Base-by-base conservation (phyloP, 768 basidiomycete genomes). In the Psilocybe cyanescens region DNA sequence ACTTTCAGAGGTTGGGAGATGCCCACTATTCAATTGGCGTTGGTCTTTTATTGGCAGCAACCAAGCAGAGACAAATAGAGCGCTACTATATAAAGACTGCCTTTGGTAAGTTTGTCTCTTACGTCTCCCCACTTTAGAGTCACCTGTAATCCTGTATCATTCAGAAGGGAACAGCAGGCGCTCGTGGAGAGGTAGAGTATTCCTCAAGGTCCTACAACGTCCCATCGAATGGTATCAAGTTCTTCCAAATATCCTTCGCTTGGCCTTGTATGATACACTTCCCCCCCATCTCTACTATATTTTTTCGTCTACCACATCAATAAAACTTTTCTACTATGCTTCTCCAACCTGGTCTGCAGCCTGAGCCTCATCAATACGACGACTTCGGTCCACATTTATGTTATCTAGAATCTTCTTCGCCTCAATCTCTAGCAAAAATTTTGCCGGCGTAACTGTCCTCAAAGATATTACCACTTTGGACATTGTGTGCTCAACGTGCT, bases 351-450 rank as follows among this genome's bases (percentile, higher is more conserved):
- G 48, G 4, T 41, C 8, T 52, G 28, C 47, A 2, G 19, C 24
- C 24, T 39, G 67, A 14, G 80, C 81, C 59, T 79, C 79, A 5
- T 61, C 74, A n/a, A 81, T 78, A 54, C 85, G 75, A 33, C 74
- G 75, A 51, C 78, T 81, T 63, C 90, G 80, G 68, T 93, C 89
- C 57, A 70, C 71, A 17, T 84, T 90, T 67, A 99, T 92, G 57
- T 92, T 92, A 45, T 92, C 88, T 71, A 99, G 71, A 65, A 99
- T 92, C 61, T 80, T 82, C 67, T 81, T 84, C 17, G 92, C 97
- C 0, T 96, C 97, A 1, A 74, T 78, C 8, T 83, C 82, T 47
- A 91, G 81, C 59, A 99, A 73, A 6, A 76, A 73, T 64, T 73
- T 75, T 3, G 92, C 97, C 37, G 97, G 76, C 48, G 75, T 78